Evolutionary conservation across 495 filamentous ascomycete genomes (phyloP), one percentile per base, ranked within the genome.

Genomic region (Mytilinidion resinicola): DNA sequence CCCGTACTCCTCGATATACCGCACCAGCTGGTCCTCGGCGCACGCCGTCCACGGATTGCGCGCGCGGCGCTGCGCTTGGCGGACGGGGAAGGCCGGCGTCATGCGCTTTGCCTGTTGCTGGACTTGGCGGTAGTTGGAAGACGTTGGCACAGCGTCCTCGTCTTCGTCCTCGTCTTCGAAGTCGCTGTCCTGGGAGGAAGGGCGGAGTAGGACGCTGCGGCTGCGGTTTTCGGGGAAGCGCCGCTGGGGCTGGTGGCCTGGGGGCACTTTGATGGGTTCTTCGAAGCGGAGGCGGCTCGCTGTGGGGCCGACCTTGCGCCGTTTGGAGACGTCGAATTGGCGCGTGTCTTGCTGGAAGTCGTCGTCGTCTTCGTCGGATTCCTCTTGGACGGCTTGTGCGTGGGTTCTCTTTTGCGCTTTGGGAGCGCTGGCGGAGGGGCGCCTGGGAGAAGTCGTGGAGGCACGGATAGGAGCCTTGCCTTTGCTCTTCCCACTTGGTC

Each of bases 21-120:
- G 64, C 15, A 81, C 59, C 8, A 89, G 73, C 33, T 66, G 66
- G 21, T 70, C 56, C 4, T 74, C 75, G 59, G 85, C 82, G 11
- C 73, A 65, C 0, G 59, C 57, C 7, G 73, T 69, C 80, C 80
- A 82, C 0, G 74, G 67, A 17, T 62, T 70, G 33, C 84, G 80
- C 19, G 39, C 33, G 44, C 56, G 47, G 1, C 48, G 43, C 37
- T 52, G 58, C 37, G 36, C 50, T 6, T 30, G 25, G 25, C 25
- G 25, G 25, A 6, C 25, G 2, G 25, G 25, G 25, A 30, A 30
- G 25, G 42, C 42, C 8, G 15, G 42, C 15, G 15, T 15, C 15
- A 17, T 46, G 42, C 15, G 42, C 20, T 15, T 46, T 9, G 14
- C 42, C 42, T 20, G 42, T 15, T 46, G 42, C 8, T 20, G 15